These are phyloP conservation scores for Delonix regia DNA, from an alignment of 306 rosid species.

Conservation along the genomic window DNA sequence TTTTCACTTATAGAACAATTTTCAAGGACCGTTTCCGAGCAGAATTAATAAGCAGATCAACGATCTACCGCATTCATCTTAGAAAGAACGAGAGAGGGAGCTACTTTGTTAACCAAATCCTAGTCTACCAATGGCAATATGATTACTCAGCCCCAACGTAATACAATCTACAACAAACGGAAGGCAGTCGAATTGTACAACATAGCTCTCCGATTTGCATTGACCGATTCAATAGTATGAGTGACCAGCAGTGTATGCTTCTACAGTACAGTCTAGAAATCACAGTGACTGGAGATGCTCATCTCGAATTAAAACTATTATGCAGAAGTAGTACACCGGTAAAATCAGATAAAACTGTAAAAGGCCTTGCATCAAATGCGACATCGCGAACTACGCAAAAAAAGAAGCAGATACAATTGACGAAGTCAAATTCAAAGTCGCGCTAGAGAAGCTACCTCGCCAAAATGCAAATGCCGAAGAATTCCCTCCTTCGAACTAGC, in stretches of 20 bases:
- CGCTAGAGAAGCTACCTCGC: neutral
- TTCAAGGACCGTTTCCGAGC: neutral
- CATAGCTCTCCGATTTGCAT: neutral
- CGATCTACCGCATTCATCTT: neutral
- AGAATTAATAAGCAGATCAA: neutral
- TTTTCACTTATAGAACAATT: neutral
- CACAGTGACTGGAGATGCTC: neutral
- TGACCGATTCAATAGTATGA: neutral
- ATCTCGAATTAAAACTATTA: neutral
- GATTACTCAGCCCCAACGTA: neutral
- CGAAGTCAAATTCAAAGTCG: neutral
- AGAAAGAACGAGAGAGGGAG: neutral
- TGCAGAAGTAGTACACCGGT: neutral
- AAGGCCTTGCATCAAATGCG: neutral
- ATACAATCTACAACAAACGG: neutral
- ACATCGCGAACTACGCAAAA: neutral
- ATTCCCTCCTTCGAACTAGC: slow-evolving; percentile 42
- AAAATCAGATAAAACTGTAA: neutral
- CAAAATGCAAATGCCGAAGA: slow-evolving; percentile 52
- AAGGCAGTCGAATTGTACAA: neutral
- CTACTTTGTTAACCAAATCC: neutral
- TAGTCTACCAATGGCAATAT: neutral
- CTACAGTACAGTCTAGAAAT: neutral
- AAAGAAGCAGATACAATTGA: neutral
- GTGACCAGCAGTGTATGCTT: neutral